Base-by-base conservation (phyloP, 768 basidiomycete species). In the Hypsizygus marmoreus region DNA sequence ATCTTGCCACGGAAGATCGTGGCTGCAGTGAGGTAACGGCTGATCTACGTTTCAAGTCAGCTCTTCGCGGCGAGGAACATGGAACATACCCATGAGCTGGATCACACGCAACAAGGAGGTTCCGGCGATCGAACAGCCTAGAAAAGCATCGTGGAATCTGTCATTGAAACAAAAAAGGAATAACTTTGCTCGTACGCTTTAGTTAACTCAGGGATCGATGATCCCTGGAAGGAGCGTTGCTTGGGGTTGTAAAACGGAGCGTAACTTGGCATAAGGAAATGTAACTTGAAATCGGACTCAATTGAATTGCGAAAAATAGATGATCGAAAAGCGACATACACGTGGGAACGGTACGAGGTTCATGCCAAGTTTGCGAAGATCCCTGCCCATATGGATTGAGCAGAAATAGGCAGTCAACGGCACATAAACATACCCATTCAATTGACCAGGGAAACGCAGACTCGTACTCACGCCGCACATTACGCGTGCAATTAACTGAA, bases 271-370 rank as follows among this genome's bases (percentile, higher is more conserved):
- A 92, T 89, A 57, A 99, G 80, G 81, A 97, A 99, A 65, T 99
- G 95, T 41, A 98, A 79, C 86, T 95, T 59, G 11, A 16, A 10
- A 28, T 11, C 4, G 12, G 6, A 37, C n/a, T 49, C 28, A 23
- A 37, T 16, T 26, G 12, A 22, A 14, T 43, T n/a, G 23, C 11
- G 17, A 16, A 34, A 32, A 30, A 30, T 7, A 31, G 33, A 26
- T 40, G n/a, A 14, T 24, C 20, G 25, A 16, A 13, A 59, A 39
- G 20, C 28, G 43, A 49, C 55, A 25, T 65, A 88, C 88, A 49
- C 94, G 92, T 55, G 95, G 95, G 79, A 98, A 99, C 0, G 95
- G 95, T 50, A 98, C 76, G 41, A 97, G 78, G 68, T 98, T 98
- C 81, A 95, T 86, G 37, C 82, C 90, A 34, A 98, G 79, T 64